phyloP scores from a whole-genome alignment of 352 stramenopile species.

The Globisporangium alternatum region DNA sequence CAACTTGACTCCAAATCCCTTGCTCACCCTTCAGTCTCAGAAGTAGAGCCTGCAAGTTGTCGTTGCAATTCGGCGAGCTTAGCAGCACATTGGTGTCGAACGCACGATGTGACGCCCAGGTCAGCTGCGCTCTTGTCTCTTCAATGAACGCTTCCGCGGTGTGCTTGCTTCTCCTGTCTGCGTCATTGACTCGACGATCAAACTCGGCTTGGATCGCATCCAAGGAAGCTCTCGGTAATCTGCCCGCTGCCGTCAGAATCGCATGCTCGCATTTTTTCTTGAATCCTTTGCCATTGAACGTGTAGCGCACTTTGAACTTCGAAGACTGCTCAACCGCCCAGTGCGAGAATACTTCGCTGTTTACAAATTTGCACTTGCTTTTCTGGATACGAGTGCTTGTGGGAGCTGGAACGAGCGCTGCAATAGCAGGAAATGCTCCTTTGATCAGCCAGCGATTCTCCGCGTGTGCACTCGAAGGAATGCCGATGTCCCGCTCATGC shows the following conservation, averaged over 20 bases:
- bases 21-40: conserved; percentile 15
- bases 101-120: background rate
- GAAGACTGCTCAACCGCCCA: conserved; percentile 23
- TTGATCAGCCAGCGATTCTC: conserved; percentile 31
- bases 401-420: conserved; percentile 24
- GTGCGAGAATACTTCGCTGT: conserved; percentile 14
- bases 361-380: conserved; percentile 14
- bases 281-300: conserved; percentile 7
- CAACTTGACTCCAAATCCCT: background rate
- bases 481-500: background rate
- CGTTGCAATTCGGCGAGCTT: conserved; percentile 7
- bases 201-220: background rate
- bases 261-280: conserved; percentile 14
- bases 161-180: background rate
- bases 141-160: background rate
- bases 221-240: background rate
- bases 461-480: background rate
- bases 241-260: background rate
- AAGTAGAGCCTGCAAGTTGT: conserved; percentile 2
- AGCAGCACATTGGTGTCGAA: conserved; percentile 26
- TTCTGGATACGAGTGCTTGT: conserved; percentile 19
- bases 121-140: background rate
- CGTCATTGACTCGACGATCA: background rate
- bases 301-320: conserved; percentile 18
- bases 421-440: conserved; percentile 31